phyloP scores from a whole-genome alignment of 2,329 filamentous ascomycete genomes.

The Sporothrix variecibatus region DNA sequence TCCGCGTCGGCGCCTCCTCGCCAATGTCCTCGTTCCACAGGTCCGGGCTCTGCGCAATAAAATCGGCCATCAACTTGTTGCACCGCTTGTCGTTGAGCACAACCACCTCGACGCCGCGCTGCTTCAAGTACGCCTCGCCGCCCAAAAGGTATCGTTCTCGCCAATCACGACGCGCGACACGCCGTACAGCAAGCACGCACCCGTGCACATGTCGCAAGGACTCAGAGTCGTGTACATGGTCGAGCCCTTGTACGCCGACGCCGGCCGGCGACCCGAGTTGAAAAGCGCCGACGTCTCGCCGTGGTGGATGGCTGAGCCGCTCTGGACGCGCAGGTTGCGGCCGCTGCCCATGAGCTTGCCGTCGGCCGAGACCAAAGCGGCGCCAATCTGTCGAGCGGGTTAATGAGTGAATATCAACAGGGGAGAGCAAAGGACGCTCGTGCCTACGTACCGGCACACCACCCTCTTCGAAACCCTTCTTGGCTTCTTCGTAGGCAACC shows the following conservation, averaged over 20 bases:
- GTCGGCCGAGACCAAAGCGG: conserved; percentile 64
- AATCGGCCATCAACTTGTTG: conserved; percentile 68
- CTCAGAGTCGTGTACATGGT: conserved; percentile 85
- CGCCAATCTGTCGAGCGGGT: conserved; percentile 49
- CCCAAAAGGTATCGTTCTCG: conserved; percentile 76
- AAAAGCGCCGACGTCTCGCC: conserved; percentile 74
- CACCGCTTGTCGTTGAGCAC: conserved; percentile 67
- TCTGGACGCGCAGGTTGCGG: conserved; percentile 76
- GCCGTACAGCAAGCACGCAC: conserved; percentile 75
- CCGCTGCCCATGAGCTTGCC: conserved; percentile 71
- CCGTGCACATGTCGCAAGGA: conserved; percentile 81
- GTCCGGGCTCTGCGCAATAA: conserved; percentile 70
- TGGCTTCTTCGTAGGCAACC: conserved; percentile 52
- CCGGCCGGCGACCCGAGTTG: conserved; percentile 70
- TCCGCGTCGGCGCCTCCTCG: conserved; percentile 47
- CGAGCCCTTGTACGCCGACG: conserved; percentile 63
- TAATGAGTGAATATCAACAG: background rate
- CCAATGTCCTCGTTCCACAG: conserved; percentile 68
- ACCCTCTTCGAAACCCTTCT: conserved; percentile 48
- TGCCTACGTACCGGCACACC: conserved; percentile 48
- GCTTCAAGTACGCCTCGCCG: conserved; percentile 69
- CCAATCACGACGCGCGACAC: conserved; percentile 73
- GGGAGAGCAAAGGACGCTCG: background rate
- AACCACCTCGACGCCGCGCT: conserved; percentile 71
- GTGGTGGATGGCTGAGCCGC: conserved; percentile 70